Conservation (phyloP, 345 rosid genomes). For the Carallia pectinifolia region DNA sequence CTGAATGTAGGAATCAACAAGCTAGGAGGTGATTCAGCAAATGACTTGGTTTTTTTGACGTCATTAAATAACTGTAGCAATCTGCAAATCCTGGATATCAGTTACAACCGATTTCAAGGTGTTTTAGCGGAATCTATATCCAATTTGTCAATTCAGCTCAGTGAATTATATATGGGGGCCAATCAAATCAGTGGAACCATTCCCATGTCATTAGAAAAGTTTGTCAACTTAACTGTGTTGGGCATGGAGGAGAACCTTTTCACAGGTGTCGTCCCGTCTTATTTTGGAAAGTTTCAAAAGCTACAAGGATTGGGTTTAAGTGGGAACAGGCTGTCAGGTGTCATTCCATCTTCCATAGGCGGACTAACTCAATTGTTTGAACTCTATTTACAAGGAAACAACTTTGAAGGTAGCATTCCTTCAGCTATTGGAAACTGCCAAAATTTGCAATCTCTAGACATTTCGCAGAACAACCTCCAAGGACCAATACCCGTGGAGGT, state of each 20-base stretch:
- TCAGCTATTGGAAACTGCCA: slow-evolving; percentile 5
- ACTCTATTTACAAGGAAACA: neutral
- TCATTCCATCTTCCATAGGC: slow-evolving; percentile 3
- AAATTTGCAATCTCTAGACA: neutral
- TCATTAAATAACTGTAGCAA: slow-evolving; percentile 10
- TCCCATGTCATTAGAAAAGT: neutral
- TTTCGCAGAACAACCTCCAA: slow-evolving; percentile 3
- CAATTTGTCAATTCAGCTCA: slow-evolving; percentile 3
- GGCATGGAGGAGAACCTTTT: slow-evolving; percentile 11
- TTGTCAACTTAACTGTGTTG: neutral
- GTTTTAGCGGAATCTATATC: neutral
- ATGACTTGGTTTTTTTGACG: slow-evolving; percentile 11
- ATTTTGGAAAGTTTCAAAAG: slow-evolving; percentile 15
- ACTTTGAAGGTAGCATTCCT: slow-evolving; percentile 18
- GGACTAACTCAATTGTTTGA: slow-evolving; percentile 4
- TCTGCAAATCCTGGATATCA: slow-evolving; percentile 1
- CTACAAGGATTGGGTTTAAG: slow-evolving; percentile 9
- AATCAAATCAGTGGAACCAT: slow-evolving; percentile 11
- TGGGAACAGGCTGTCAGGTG: slow-evolving; percentile 6
- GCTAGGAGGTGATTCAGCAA: slow-evolving; percentile 12
- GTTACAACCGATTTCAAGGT: slow-evolving; percentile 9
- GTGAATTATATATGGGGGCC: neutral
- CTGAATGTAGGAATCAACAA: slow-evolving; percentile 2
- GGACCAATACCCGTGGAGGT: slow-evolving; percentile 9
- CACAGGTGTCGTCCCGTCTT: slow-evolving; percentile 8